Conservation (phyloP, 2,329 filamentous ascomycete genomes). For the Cryphonectria radicalis region DNA sequence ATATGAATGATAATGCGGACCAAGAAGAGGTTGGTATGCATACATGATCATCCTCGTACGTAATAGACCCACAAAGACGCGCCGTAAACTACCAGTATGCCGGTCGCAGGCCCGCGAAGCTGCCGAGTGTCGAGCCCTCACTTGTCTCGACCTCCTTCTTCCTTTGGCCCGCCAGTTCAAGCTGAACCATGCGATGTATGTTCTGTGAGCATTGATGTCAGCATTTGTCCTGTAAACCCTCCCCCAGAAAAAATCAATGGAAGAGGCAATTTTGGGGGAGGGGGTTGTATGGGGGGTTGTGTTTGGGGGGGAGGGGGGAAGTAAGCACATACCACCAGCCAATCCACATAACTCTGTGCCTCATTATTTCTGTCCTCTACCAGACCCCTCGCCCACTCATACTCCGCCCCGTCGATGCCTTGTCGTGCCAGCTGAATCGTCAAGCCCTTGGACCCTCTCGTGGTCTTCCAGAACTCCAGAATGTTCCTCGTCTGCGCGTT, state of each 20-base stretch:
- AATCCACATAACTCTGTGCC: slow-evolving; percentile 97
- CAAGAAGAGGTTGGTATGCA: slow-evolving; percentile 6
- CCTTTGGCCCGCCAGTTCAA: slow-evolving; percentile 77
- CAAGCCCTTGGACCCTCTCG: slow-evolving; percentile 84
- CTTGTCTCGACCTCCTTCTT: slow-evolving; percentile 65
- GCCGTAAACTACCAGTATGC: slow-evolving; percentile 57
- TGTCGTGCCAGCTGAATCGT: slow-evolving; percentile 90
- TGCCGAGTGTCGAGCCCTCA: slow-evolving; percentile 54
- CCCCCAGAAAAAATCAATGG: neutral
- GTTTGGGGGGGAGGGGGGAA: too few species aligned
- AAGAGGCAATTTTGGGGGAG: too few species aligned
- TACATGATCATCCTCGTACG: neutral
- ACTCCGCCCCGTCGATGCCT: slow-evolving; percentile 92
- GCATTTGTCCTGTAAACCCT: neutral
- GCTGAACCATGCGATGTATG: slow-evolving; percentile 88
- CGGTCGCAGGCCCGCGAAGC: slow-evolving; percentile 63
- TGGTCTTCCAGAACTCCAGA: slow-evolving; percentile 79
- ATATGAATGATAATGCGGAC: neutral
- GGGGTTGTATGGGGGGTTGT: too few species aligned
- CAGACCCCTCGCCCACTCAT: slow-evolving; percentile 89
- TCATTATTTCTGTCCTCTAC: slow-evolving; percentile 97
- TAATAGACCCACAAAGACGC: neutral
- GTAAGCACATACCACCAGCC: slow-evolving; percentile 66
- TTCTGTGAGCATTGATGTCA: slow-evolving; percentile 47
- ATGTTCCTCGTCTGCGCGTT: slow-evolving; percentile 96